Base-by-base conservation (phyloP, 2,329 filamentous ascomycete species). In the Hysterium pulicare region DNA sequence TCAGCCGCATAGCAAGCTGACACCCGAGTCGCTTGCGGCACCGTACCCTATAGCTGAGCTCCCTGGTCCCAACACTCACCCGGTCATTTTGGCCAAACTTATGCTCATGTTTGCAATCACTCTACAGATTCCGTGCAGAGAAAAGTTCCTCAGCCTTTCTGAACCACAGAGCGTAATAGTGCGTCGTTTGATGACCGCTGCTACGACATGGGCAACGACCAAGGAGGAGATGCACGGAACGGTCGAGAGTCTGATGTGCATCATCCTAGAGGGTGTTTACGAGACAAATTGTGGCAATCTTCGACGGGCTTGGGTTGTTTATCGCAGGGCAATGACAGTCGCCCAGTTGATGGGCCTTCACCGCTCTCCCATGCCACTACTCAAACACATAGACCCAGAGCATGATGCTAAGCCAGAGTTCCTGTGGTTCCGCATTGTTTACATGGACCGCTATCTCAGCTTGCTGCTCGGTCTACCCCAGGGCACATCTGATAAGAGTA, bases 221-320 rank as follows among this genome's bases (percentile, higher is more conserved):
- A 66, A 70, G 11, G 69, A 73, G 16, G 58, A 66, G 10, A 45
- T 74, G 9, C 66, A 55, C 1, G 32, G 32, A 17, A 34, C 32
- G 13, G 31, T 74, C 1, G 72, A 76, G 40, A 60, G 67, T 2
- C 45, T 75, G 7, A 61, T 69, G 19, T 72, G 68, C 45, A 57
- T 75, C 21, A 58, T 74, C 41, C 45, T 75, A 1, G 71, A 74
- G 45, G 55, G 55, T 6, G 39, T 65, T 5, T 74, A 61, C 44
- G 53, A 73, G 5, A 46, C 47, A 5, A 68, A 71, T 24, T 21
- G 39, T 17, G 71, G 72, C 0, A 71, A 69, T 38, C 56, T 73
- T n/a, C 62, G 69, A 9, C 59, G 60, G 4, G 58, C 62, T 0
- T 74, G 69, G 71, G 32, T 69, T 5, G 55, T 61, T 1, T 48